phyloP scores from a whole-genome alignment of 345 rosid genomes.

The Capsella bursapastoris region DNA sequence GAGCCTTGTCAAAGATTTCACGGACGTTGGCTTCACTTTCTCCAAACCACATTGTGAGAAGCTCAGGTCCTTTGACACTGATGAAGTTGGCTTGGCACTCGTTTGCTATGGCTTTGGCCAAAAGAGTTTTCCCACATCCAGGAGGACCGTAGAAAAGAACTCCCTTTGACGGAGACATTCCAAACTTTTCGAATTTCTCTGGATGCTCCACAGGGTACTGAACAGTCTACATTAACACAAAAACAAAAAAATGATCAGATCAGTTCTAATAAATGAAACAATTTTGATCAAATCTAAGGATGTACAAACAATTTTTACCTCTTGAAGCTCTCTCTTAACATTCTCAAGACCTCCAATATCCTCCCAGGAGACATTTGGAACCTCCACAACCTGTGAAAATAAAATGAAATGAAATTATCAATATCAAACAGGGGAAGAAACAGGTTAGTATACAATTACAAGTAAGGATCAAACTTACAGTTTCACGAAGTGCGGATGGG shows the following conservation, averaged over 20 bases:
- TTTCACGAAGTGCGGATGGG: slow-evolving; percentile 86
- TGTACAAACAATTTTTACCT: slow-evolving; percentile 52
- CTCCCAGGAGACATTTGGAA: slow-evolving; percentile 87
- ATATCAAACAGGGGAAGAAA: neutral
- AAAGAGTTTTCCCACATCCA: slow-evolving; percentile 96
- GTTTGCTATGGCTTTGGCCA: slow-evolving; percentile 96
- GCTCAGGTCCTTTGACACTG: slow-evolving; percentile 93
- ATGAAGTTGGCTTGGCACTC: slow-evolving; percentile 98
- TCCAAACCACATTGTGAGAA: slow-evolving; percentile 99
- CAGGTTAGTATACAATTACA: neutral
- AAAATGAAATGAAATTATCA: neutral
- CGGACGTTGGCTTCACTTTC: slow-evolving; percentile 97
- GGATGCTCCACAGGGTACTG: slow-evolving; percentile 99
- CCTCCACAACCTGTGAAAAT: slow-evolving; percentile 83
- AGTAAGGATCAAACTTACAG: slow-evolving; percentile 53
- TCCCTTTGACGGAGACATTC: slow-evolving; percentile 98
- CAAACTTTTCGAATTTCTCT: slow-evolving; percentile 94
- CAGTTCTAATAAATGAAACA: neutral
- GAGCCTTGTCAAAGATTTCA: slow-evolving; percentile 96
- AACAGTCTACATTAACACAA: slow-evolving; percentile 66
- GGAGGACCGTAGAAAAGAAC: slow-evolving; percentile 98
- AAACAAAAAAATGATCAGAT: neutral
- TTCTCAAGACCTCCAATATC: slow-evolving; percentile 97
- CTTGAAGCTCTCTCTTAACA: slow-evolving; percentile 94
- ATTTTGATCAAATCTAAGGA: neutral